Percentiles rank a stretch among this genome's conserved stretches.
These are phyloP conservation scores for Dendrobium chrysotoxum DNA, from an alignment of 106 monocot species.

Conservation along the genomic window DNA sequence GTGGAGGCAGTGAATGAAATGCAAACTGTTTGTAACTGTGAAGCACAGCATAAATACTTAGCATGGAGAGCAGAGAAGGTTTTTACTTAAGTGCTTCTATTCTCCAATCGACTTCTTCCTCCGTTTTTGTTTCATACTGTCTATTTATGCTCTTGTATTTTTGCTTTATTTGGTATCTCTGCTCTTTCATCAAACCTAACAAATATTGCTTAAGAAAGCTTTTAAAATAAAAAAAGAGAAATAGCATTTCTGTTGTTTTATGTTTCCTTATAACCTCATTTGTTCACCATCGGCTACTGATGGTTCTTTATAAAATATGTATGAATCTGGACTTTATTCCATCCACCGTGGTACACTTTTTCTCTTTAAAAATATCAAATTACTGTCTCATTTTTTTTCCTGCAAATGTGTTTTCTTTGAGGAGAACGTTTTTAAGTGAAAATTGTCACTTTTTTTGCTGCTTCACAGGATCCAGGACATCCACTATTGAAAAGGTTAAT, in stretches of 20 bases:
- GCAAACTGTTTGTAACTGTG: constrained; percentile 39
- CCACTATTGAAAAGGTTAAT: constrained; percentile 62
- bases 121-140: not conserved
- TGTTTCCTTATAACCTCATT: not conserved
- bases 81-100: not conserved
- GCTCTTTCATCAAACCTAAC: not conserved
- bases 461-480: constrained; percentile 82
- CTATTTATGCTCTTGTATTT: not conserved
- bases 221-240: not conserved
- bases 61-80: constrained; percentile 99
- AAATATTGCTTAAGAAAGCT: not conserved
- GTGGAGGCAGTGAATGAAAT: constrained; percentile 36
- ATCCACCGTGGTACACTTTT: not conserved
- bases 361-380: not conserved
- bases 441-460: not conserved
- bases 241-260: not conserved
- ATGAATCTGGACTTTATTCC: not conserved
- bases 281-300: not conserved
- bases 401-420: not conserved
- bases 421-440: not conserved
- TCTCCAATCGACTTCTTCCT: not conserved
- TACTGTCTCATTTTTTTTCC: not conserved
- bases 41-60: constrained; percentile 92
- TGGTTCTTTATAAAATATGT: not conserved
- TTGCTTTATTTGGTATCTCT: not conserved